Percentiles rank a stretch among this genome's conserved stretches.
Evolutionary conservation across 352 stramenopile genomes (phyloP).

Genomic region (Pythium rhizo-oryzae): DNA sequence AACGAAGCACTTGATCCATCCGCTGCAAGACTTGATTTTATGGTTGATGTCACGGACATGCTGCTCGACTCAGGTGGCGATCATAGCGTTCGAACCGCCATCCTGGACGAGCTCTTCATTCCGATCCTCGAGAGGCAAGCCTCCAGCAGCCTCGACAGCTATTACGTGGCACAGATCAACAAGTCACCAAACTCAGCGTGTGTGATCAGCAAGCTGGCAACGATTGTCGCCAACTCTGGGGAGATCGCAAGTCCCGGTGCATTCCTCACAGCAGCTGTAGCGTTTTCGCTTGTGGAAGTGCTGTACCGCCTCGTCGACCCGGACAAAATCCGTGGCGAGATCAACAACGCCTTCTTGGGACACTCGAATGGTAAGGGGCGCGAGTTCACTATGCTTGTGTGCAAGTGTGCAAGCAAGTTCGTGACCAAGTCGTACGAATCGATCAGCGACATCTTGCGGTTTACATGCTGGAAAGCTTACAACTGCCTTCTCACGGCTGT

Average conservation of each 20-base stretch:
- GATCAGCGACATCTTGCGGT: conserved; percentile 40
- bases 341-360: conserved; percentile 75
- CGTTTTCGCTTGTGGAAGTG: conserved; percentile 66
- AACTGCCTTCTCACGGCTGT: conserved; percentile 76
- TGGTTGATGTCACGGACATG: conserved; percentile 24
- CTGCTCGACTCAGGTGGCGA: conserved; percentile 23
- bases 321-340: conserved; percentile 60
- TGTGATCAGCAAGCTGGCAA: conserved; percentile 54
- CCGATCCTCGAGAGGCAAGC: conserved; percentile 26
- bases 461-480: conserved; percentile 69
- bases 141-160: conserved; percentile 35
- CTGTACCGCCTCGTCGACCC: conserved; percentile 65
- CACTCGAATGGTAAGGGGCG: conserved; percentile 72
- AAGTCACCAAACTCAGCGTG: conserved; percentile 29
- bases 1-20: background rate
- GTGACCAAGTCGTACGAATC: conserved; percentile 50
- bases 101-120: conserved; percentile 30
- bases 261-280: conserved; percentile 56
- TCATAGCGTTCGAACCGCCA: conserved; percentile 13
- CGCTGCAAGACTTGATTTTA: conserved; percentile 8
- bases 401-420: conserved; percentile 83
- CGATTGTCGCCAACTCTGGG: conserved; percentile 55
- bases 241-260: conserved; percentile 39
- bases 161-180: conserved; percentile 49
- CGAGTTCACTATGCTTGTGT: conserved; percentile 87